Evolutionary conservation across 2,329 filamentous ascomycete species (phyloP), one percentile per base, ranked within the genome.

Genomic region (Colletotrichum eleusines): DNA sequence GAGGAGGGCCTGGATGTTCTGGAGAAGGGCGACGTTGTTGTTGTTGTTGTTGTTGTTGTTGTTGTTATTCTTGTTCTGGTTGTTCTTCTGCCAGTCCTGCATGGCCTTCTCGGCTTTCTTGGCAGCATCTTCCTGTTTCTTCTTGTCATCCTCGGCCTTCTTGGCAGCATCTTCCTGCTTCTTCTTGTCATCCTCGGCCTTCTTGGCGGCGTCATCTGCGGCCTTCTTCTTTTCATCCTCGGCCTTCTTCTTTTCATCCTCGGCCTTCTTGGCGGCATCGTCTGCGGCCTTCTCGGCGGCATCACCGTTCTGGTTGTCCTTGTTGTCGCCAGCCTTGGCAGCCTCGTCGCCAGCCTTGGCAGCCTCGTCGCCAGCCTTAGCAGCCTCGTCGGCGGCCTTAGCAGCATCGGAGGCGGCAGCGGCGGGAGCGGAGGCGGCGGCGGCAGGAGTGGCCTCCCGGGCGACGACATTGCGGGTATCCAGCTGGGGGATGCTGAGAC

Each of bases 31-130:
- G 5, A 48, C 61, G 53, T 74, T 65, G 70, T 69, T 51, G 63
- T 63, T 57, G 42, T 66, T 53, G 38, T 61, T 62, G 57, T 73
- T 63, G 44, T 66, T 70, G 63, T 71, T 74, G 64, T 63, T 73
- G 55, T 68, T 77, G 73, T 73, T 78, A 74, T 70, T 78, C 75
- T 54, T 78, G 75, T 44, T 74, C 75, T 31, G 76, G 74, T 71
- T 71, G 54, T 54, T 72, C 72, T 55, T 75, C 70, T 58, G 63
- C 54, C 42, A 50, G 8, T 69, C 51, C 33, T 31, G 5, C 62
- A 70, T 68, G 8, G 58, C 58, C 28, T 63, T 57, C 57, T 71
- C 42, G 44, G 59, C 71, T 63, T 72, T 28, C 51, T 65, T 66
- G 8, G 60, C 72, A n/a, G 63, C 54, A 9, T 66, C 44, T 28